A percentile compares a stretch with the other conserved stretches of the same genome.
These are phyloP conservation scores for Citropsis articulata DNA, from an alignment of 345 rosid species.

Conservation along the genomic window DNA sequence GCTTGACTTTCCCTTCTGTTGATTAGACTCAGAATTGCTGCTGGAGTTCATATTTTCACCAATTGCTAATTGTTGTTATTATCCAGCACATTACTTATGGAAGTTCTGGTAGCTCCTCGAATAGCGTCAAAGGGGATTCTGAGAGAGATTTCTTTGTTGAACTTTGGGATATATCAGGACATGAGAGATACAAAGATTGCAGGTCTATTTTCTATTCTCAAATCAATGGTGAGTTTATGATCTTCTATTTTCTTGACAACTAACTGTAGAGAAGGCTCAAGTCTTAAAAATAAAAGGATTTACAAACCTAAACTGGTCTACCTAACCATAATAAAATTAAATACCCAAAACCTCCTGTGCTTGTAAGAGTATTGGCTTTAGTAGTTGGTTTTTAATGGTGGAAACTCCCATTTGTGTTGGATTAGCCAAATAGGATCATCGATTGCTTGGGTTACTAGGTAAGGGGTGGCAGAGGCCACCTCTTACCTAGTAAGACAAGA, in stretches of 20 bases:
- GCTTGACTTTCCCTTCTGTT: not conserved
- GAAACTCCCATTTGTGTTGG: not conserved
- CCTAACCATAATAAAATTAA: not conserved
- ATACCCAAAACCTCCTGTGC: not conserved
- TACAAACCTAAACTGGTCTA: not conserved
- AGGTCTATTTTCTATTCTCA: conserved; percentile 93
- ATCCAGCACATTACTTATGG: conserved; percentile 73
- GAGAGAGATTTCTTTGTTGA: conserved; percentile 98
- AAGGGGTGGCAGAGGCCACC: not conserved
- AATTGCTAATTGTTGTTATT: conserved; percentile 12
- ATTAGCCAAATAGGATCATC: not conserved
- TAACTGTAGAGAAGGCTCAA: not conserved
- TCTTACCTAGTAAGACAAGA: not conserved
- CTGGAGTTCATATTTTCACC: conserved; percentile 17
- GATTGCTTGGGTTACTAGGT: not conserved
- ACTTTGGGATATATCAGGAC: conserved; percentile 99
- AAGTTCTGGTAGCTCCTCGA: conserved; percentile 85
- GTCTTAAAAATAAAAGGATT: not conserved
- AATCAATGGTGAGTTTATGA: conserved; percentile 62
- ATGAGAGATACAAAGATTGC: conserved; percentile 95
- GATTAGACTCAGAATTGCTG: conserved; percentile 7
- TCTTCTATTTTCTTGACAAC: conserved; percentile 10
- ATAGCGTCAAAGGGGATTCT: conserved; percentile 79
- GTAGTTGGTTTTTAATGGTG: not conserved
- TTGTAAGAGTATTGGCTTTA: not conserved